A percentile compares a stretch with the other conserved stretches of the same genome.
Conservation (phyloP, 2,329 filamentous ascomycete species). For the Neoascochyta sp. region DNA sequence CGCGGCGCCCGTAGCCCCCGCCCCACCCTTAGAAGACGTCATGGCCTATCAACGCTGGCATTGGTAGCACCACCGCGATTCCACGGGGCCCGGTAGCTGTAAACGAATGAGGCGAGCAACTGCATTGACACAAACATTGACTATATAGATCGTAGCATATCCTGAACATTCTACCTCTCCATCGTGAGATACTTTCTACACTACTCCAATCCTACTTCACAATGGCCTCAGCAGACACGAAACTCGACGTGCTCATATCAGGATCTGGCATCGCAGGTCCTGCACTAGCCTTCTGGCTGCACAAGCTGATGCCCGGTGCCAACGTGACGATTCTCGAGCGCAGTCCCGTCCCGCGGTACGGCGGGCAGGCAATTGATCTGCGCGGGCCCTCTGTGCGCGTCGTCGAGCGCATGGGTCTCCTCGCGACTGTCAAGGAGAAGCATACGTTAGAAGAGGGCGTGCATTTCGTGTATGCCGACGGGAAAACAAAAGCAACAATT, state of each 20-base stretch:
- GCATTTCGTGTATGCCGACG: conserved; percentile 33
- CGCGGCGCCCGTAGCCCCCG: too few relatives aligned
- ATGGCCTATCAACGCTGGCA: too few relatives aligned
- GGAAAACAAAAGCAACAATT: conserved; percentile 25
- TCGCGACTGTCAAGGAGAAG: conserved; percentile 39
- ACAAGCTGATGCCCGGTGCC: conserved; percentile 30
- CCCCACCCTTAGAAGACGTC: too few relatives aligned
- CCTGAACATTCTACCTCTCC: too few relatives aligned
- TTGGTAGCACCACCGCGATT: too few relatives aligned
- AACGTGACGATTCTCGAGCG: conserved; percentile 44
- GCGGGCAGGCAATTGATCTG: conserved; percentile 55
- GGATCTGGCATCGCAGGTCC: conserved; percentile 31
- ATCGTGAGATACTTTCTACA: too few relatives aligned
- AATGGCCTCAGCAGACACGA: neutral
- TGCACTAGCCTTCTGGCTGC: conserved; percentile 52
- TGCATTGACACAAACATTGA: too few relatives aligned
- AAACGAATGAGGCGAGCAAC: too few relatives aligned
- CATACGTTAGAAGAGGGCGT: conserved; percentile 50
- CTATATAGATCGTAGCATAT: too few relatives aligned
- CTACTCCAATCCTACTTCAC: too few relatives aligned
- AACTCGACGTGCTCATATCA: conserved; percentile 26
- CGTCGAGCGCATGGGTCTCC: conserved; percentile 51
- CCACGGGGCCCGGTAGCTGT: too few relatives aligned
- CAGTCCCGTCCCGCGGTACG: conserved; percentile 41
- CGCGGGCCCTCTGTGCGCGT: conserved; percentile 51